Evolutionary conservation across 202 grass and related monocot species (phyloP).

Genomic region (Sporobolus alterniflorus): DNA sequence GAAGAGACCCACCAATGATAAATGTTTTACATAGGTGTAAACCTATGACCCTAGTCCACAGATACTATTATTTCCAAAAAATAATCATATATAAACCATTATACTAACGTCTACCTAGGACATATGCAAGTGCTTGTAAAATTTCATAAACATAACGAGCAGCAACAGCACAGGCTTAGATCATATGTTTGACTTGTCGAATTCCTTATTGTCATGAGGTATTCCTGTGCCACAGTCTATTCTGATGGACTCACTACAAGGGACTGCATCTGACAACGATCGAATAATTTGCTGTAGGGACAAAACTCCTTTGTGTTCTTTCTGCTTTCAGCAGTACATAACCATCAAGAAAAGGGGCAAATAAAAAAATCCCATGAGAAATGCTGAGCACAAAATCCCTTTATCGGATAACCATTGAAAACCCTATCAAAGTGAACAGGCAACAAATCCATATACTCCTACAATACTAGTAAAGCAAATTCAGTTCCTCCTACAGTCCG

Average conservation of each 20-base stretch:
- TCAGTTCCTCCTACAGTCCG: neutral
- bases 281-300: too few relatives aligned
- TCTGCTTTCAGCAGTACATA: neutral
- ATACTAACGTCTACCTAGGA: neutral
- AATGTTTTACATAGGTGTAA: neutral
- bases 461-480: neutral
- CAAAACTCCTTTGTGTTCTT: neutral
- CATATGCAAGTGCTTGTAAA: neutral
- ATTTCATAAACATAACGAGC: too few relatives aligned
- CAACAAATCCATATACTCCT: neutral
- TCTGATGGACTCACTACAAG: neutral
- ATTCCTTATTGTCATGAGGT: too few relatives aligned
- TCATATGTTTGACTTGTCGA: too few relatives aligned
- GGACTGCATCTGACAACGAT: neutral
- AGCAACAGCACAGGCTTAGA: too few relatives aligned
- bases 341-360: neutral
- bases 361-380: constrained; percentile 6
- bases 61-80: neutral
- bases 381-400: neutral
- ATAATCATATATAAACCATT: constrained; percentile 15
- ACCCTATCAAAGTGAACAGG: neutral
- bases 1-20: neutral
- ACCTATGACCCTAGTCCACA: neutral
- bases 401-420: neutral
- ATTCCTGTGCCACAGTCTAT: neutral